Evolutionary conservation across 768 basidiomycete genomes (phyloP), one percentile per base, ranked within the genome.

Genomic region (Agaricus sinodeliciosus): DNA sequence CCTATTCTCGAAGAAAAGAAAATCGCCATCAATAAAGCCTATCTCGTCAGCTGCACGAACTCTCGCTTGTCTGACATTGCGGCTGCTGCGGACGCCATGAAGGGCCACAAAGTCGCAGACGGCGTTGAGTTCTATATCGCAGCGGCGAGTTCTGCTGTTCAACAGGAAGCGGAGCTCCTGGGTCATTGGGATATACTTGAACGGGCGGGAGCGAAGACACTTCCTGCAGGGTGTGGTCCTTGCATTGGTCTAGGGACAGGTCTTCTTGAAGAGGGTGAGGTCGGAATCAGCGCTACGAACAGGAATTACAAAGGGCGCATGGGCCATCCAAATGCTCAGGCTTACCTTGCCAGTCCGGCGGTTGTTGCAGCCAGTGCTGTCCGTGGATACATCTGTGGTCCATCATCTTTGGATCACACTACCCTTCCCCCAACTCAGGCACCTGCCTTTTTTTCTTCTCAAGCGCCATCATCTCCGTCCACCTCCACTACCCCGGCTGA

Each of bases 251-350:
- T 99, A 4, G 96, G 96, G 1, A 85, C 83, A 0, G 96, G 96
- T 9, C 69, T 98, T 49, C 72, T 99, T 34, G 87, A 97, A 65
- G 94, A 98, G 58, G 96, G 95, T 1, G 80, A 99, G 67, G 87
- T 85, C 0, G 95, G 96, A 1, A 98, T 99, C 64, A 95, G 93
- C 58, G 96, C 96, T 3, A 98, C 95, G 6, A 99, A 99, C 69
- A 77, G 96, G 69, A 99, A 99, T 64, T 99, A 97, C 73, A 98
- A 99, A 73, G 96, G 96, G 3, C 80, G 96, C 3, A 99, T 99
- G 96, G 96, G 96, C 0, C 83, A 87, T 58, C 95, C 96, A 0
- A 90, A 91, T 48, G 95, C 96, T 0, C 81, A 87, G 59, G 95
- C 96, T 0, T 98, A 98, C 70, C 82, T 99, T 39, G 94, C 93